Base-by-base conservation (phyloP, 2,329 filamentous ascomycete genomes). In the Dothideomycetidae sp. region DNA sequence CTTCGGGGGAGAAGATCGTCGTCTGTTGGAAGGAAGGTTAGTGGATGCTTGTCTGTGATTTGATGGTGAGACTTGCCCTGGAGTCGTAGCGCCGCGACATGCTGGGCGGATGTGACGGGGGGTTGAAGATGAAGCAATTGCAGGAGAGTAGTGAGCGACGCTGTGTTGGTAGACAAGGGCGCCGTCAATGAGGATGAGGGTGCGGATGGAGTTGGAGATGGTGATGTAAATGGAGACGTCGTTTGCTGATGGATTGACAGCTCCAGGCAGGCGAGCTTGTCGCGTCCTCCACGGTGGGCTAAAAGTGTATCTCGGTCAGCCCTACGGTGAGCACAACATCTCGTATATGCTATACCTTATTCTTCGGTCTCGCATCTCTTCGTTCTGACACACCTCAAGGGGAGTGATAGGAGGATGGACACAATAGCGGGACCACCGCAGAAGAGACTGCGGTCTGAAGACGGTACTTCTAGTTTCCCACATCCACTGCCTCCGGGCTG, bases 41-140 rank as follows among this genome's bases (percentile, higher is more conserved):
- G 19, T 11, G 21, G 14, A 10, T 16, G 17, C 21, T 28, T 23
- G 12, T 33, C 10, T 21, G 14, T 21, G 28, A 5, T 10, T 2
- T n/a, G n/a, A 18, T 10, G 29, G 12, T 34, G 33, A 29, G 40
- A 66, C 78, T 62, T 71, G 93, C 86, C 68, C 86, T 76, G 56
- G 86, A 93, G 77, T 94, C 86, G 69, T 94, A 94, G 70, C 86
- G 80, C 68, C 86, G 81, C 62, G 86, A 93, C 86, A 94, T 94
- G 63, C 52, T 69, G 63, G 51, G 13, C 15, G 9, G 14, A 15
- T 21, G 14, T 9, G 17, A 14, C 7, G 30, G 5, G 5, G 16
- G 11, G 4, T 9, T 15, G n/a, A 10, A 11, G 33, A 31, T 17
- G 21, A 33, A 10, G 12, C 16, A 29, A 12, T 28, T n/a, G 4